Evolutionary conservation across 805 yeast genomes (phyloP), one percentile per base, ranked within the genome.

Genomic region (Wilhelminamyces savonicus): DNA sequence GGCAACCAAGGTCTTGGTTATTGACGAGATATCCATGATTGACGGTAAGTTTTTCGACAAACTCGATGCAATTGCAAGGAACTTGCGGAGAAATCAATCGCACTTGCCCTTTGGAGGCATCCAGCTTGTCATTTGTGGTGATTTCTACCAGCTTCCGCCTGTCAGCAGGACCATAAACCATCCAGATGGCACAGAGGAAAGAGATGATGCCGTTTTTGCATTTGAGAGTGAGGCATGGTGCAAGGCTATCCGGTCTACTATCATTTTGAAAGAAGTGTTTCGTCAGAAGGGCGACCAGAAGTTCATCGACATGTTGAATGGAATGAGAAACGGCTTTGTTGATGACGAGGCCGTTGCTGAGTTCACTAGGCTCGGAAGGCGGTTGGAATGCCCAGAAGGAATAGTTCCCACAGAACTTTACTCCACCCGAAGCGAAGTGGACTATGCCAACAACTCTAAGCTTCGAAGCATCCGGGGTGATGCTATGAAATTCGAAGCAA

Each of bases 11-110:
- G 90, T 82, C 0, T 57, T 83, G 27, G 69, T 83, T 32, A 69
- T 83, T 28, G 94, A 83, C 59, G 94, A 83, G 44, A 68, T 83
- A 9, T 79, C 87, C 3, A 83, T 83, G 94, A 70, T 83, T 23
- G 85, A 82, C 46, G 88, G 82, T 4, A 65, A 59, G 4, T 57
- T 82, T 11, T 61, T 83, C 24, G 77, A 80, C 43, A 80, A 79
- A 43, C 52, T 83, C 30, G 74, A 82, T 41, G 57, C 52, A 15
- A 69, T 83, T 27, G 88, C 82, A 0, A 64, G 70, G 40, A 55
- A 50, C 14, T 33, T 82, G 7, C 55, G 79, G 21, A 56, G 55
- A 27, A 63, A 48, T 32, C n/a, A n/a, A n/a, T 31, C 29, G 12
- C 46, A 52, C 7, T 31, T 40, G 20, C 88, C 94, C 1, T 83